Evolutionary conservation across 225 moss, liverwort and hornwort genomes (phyloP).

Genomic region (Ulota crispa): DNA sequence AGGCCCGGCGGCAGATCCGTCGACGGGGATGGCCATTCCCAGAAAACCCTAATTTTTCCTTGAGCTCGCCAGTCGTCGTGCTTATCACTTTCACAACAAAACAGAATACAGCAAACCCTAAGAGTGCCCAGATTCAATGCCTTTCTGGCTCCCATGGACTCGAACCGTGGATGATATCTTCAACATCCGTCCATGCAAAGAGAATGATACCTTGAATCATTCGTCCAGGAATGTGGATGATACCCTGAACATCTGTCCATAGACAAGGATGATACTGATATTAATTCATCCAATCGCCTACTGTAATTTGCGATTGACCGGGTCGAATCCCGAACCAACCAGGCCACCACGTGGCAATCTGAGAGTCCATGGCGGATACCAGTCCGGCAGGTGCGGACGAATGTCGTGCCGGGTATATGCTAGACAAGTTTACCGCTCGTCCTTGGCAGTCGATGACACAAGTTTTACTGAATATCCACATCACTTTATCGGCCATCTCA

Average conservation of each 20-base stretch:
- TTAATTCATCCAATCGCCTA: background rate
- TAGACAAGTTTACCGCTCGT: too few species aligned
- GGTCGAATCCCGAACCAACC: background rate
- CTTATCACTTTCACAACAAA: background rate
- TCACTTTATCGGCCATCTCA: too few species aligned
- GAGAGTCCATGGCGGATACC: background rate
- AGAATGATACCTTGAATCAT: too few species aligned
- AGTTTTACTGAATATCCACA: too few species aligned
- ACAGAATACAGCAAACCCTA: background rate
- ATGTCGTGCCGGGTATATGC: background rate
- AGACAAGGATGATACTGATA: background rate
- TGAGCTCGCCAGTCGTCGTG: background rate
- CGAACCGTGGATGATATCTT: background rate
- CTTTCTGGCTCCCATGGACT: background rate
- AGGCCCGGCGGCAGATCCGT: slow-evolving; percentile 47
- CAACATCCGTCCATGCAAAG: too few species aligned
- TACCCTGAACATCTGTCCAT: background rate
- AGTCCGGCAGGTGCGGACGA: background rate
- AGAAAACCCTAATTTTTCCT: slow-evolving; percentile 20
- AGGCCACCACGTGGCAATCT: background rate
- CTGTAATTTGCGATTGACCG: background rate
- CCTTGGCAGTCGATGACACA: too few species aligned
- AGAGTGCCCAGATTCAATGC: background rate
- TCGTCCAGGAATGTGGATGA: background rate
- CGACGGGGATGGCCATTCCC: slow-evolving; percentile 61